Evolutionary conservation across 1,284 basidiomycete species (phyloP), one percentile per base, ranked within the genome.

Genomic region (Agaricales sp.): DNA sequence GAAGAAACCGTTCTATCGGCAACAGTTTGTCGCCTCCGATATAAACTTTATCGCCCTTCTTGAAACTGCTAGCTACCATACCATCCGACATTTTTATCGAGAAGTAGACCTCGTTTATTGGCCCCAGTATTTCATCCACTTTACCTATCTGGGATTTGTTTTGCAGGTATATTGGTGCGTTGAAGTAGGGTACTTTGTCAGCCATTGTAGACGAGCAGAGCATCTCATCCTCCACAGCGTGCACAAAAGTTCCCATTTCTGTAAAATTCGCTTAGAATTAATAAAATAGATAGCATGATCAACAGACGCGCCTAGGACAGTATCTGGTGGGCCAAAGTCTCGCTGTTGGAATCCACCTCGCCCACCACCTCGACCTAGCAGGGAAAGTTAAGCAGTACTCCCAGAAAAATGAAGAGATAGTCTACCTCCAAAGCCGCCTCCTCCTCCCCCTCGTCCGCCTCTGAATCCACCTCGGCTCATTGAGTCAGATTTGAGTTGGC

Each of bases 181-280:
- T 99, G 76, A 99, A 99, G 71, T 96, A 96, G 0, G 96, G 96
- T 13, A 99, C 90, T 73, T 91, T 94, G 67, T 92, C 83, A 1
- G 83, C 71, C 63, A 92, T 80, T 30, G 82, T 71, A 11, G 92
- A 92, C 8, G 84, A 74, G 68, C 96, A 99, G 50, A 99, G 74
- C 95, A 99, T 98, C 66, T 99, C 95, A 54, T 92, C 91, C 71
- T 99, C 96, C 45, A 97, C 94, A 18, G 94, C 89, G 65, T 99
- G 93, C 23, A 92, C 64, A 65, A 95, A 95, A 1, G 83, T 73
- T 51, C 94, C 92, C 70, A 93, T 83, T 70, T 92, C 89, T 92
- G 43, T 20, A 22, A 26, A 22, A 37, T 30, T 22, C 50, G 26
- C 24, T 30, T 47, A 54, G 24, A 51, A 46, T 41, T 21, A 46